Evolutionary conservation across 1,139 yeast species (phyloP), one percentile per base, ranked within the genome.

Genomic region (Debaryomyces nepalensis): DNA sequence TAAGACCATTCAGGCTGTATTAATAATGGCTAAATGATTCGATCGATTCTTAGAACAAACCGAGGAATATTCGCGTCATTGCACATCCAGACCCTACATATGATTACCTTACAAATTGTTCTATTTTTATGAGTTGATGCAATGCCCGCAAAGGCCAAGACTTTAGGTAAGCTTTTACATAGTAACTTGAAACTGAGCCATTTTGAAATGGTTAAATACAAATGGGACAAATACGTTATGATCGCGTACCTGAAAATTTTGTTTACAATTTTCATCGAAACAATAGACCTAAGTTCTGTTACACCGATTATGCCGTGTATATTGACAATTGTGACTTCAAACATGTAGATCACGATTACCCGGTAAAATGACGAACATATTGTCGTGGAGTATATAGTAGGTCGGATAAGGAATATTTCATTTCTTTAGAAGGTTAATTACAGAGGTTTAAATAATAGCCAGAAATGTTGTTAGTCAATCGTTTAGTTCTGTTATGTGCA

Each of bases 401-500:
- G 23, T 24, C 10, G 29, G 9, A 15, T 21, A 21, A 5, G 23
- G 24, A 10, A 30, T 4, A 8, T 23, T 18, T 16, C 16, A 9
- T 4, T 24, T 34, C 24, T 11, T 10, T 11, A 24, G 30, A 33
- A 11, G 5, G 11, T 9, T 7, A 8, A 23, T 12, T 18, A 6
- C 22, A 33, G 20, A 24, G 20, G 24, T 16, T 4, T n/a, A 7
- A 10, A 33, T n/a, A 12, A 23, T 16, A 23, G 6, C n/a, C 16
- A 11, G 6, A 19, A 34, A 34, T 34, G 37, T 26, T 26, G 10
- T 43, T 46, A 23, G 45, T 54, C 52, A 41, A 39, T 52, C 56
- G 53, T 46, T 53, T 53, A 20, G 33, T 52, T 14, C 33, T 47
- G 26, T 34, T 55, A 11, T 42, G 45, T 18, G 41, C 48, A 11